These are phyloP conservation scores for Meira miltonrushii DNA, from an alignment of 1,284 basidiomycete species.

Conservation along the genomic window DNA sequence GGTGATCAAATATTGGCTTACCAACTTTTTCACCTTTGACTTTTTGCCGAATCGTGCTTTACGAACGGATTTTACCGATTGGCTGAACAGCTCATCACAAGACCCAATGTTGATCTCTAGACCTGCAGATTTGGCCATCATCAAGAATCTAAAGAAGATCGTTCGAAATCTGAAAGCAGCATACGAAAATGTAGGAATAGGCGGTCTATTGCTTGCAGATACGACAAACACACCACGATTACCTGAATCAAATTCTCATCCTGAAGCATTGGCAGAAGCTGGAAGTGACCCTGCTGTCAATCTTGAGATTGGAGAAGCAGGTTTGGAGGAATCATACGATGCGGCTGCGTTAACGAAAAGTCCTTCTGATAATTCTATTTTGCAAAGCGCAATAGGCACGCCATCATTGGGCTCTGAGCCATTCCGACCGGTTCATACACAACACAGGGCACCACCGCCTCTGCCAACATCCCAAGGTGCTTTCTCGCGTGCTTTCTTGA, in stretches of 20 bases:
- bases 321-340: not conserved
- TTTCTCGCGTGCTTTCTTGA: slow-evolving; percentile 69
- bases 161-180: slow-evolving; percentile 34
- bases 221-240: not conserved
- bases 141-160: slow-evolving; percentile 35
- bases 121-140: slow-evolving; percentile 35
- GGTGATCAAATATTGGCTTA: slow-evolving; percentile 43
- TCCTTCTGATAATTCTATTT: too few relatives aligned
- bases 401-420: slow-evolving; percentile 27
- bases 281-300: not conserved
- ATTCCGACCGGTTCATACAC: slow-evolving; percentile 24
- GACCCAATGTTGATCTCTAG: slow-evolving; percentile 31
- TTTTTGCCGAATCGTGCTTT: slow-evolving; percentile 36
- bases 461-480: slow-evolving; percentile 54
- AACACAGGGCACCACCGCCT: slow-evolving; percentile 16
- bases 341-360: not conserved
- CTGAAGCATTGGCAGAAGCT: not conserved
- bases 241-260: not conserved
- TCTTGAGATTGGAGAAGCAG: too few relatives aligned
- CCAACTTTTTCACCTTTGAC: slow-evolving; percentile 41
- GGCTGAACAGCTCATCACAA: slow-evolving; percentile 34
- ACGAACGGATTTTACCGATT: slow-evolving; percentile 28
- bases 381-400: not conserved
- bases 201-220: not conserved
- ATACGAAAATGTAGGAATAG: slow-evolving; percentile 17